Percentiles rank a stretch among this genome's conserved stretches.
These are phyloP conservation scores for Exserohilum turcica DNA, from an alignment of 2,329 filamentous ascomycete genomes.

Conservation along the genomic window DNA sequence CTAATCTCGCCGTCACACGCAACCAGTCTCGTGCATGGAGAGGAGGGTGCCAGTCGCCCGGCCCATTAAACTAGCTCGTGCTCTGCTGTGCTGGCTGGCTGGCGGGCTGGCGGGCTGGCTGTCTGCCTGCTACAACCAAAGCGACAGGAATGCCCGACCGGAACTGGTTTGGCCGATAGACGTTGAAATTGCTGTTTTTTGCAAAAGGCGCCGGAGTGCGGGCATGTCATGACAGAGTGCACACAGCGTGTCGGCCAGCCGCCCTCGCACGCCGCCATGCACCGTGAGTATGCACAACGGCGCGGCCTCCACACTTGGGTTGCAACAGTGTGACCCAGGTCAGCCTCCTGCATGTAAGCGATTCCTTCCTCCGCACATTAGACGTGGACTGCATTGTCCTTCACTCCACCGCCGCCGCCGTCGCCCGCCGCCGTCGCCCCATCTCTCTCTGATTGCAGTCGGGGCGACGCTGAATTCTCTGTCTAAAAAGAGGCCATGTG, in stretches of 20 bases:
- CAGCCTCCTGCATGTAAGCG: conserved; percentile 29
- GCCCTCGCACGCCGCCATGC: conserved; percentile 23
- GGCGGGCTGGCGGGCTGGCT: not conserved
- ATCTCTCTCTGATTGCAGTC: conserved; percentile 8
- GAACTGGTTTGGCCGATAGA: conserved; percentile 11
- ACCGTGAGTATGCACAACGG: conserved; percentile 31
- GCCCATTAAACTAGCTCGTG: conserved; percentile 32
- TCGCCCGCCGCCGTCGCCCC: not conserved
- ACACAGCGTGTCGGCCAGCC: conserved; percentile 14
- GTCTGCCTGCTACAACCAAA: conserved; percentile 8
- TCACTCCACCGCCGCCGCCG: conserved; percentile 7
- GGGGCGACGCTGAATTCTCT: not conserved
- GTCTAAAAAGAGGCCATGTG: not conserved
- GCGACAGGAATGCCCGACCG: conserved; percentile 24
- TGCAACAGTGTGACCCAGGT: conserved; percentile 12
- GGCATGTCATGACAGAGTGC: conserved; percentile 17
- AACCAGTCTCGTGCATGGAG: conserved; percentile 7
- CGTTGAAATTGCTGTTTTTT: conserved; percentile 19
- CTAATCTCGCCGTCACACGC: conserved; percentile 15
- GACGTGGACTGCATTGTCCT: conserved; percentile 11
- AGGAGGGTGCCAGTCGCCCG: conserved; percentile 20
- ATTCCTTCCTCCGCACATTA: conserved; percentile 15
- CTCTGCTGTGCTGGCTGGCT: not conserved
- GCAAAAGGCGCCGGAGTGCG: conserved; percentile 19
- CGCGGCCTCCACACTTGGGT: conserved; percentile 34